Percentiles rank a stretch among this genome's conserved stretches.
Evolutionary conservation across 129 eudicot genomes (phyloP).

Genomic region (Escallonia herrerae): DNA sequence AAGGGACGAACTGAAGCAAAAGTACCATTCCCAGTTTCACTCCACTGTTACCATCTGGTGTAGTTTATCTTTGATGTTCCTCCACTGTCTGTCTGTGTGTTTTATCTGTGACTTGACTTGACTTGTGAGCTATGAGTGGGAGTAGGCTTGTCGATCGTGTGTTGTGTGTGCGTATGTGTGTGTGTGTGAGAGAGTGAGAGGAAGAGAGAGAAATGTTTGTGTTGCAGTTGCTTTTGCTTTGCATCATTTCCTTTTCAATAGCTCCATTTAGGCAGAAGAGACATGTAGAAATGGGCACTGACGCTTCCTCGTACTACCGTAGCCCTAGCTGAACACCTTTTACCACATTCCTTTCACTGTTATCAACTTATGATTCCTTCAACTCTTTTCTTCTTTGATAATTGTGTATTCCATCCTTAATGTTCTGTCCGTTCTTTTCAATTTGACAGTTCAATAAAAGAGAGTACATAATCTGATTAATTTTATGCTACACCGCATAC

Average conservation of each 20-base stretch:
- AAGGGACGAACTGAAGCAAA: conserved; percentile 1
- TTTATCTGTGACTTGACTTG: no score
- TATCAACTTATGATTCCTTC: neutral
- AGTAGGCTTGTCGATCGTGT: neutral
- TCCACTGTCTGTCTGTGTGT: no score
- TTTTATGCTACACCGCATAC: no score
- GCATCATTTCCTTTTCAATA: no score
- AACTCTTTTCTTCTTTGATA: neutral
- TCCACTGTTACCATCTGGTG: neutral
- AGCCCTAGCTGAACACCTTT: neutral
- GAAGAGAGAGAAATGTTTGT: conserved; percentile 4
- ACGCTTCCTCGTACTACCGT: conserved; percentile 22
- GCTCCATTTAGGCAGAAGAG: no score
- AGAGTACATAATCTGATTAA: no score
- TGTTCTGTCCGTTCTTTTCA: no score
- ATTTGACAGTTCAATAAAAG: no score
- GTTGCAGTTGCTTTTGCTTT: neutral
- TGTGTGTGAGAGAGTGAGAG: no score
- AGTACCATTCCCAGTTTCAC: conserved; percentile 3
- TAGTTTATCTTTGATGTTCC: conserved; percentile 1
- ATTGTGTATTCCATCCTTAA: no score
- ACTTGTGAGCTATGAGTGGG: no score
- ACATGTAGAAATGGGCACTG: conserved; percentile 17
- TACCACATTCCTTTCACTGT: neutral
- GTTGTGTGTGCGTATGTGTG: no score